phyloP scores from a whole-genome alignment of 345 rosid species.

The Sisymbrium altissimum region DNA sequence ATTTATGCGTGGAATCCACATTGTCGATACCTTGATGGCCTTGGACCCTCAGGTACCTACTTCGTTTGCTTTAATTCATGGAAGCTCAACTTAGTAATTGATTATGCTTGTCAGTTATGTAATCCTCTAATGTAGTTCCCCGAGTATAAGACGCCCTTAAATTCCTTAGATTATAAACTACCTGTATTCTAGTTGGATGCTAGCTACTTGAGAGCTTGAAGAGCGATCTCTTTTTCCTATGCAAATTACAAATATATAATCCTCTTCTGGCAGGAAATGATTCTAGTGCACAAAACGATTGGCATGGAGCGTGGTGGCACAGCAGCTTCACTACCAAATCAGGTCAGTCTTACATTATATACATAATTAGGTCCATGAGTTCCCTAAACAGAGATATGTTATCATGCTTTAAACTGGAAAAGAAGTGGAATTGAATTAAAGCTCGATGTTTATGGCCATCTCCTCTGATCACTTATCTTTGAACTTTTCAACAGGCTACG shows the following conservation, averaged over 20 bases:
- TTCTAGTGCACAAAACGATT: conserved; percentile 84
- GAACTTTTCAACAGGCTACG: conserved; percentile 48
- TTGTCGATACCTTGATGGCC: conserved; percentile 85
- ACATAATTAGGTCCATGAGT: not conserved
- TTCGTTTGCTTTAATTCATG: not conserved
- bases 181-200: conserved; percentile 14
- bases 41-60: conserved; percentile 78
- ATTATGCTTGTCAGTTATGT: not conserved
- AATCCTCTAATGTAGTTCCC: not conserved
- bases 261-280: conserved; percentile 59
- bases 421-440: not conserved
- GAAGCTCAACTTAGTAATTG: not conserved
- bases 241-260: conserved; percentile 7
- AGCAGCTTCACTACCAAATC: conserved; percentile 62
- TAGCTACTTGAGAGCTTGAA: conserved; percentile 12
- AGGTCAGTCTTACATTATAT: conserved; percentile 42
- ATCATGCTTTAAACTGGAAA: conserved; percentile 1
- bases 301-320: conserved; percentile 99
- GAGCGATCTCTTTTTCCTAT: not conserved
- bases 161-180: not conserved
- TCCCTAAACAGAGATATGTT: not conserved
- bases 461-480: conserved; percentile 12
- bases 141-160: not conserved
- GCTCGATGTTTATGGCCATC: not conserved
- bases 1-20: conserved; percentile 92